These are phyloP conservation scores for Verticillium dahliae DNA, from an alignment of 2,329 filamentous ascomycete species.

Conservation along the genomic window DNA sequence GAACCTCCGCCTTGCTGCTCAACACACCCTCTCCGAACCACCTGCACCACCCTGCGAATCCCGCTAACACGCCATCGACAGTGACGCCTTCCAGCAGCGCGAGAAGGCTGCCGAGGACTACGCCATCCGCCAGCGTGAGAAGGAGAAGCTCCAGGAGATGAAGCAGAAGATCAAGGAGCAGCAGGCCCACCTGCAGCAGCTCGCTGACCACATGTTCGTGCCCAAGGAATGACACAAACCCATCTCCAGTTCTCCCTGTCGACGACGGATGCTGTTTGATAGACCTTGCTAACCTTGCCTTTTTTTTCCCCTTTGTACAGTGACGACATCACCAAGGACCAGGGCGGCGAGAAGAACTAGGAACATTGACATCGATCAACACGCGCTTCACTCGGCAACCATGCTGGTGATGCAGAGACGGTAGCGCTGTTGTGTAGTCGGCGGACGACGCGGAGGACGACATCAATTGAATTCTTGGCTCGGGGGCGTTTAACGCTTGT, in stretches of 20 bases:
- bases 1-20: background rate
- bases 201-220: constrained; percentile 79
- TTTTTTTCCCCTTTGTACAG: constrained; percentile 32
- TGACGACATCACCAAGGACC: constrained; percentile 68
- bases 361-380: background rate
- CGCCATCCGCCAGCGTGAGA: constrained; percentile 81
- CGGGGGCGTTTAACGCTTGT: too few relatives aligned
- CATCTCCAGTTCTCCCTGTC: background rate
- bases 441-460: background rate
- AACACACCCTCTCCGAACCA: background rate
- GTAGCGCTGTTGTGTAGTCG: background rate
- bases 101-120: constrained; percentile 82
- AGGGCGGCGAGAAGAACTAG: constrained; percentile 63
- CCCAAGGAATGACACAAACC: background rate
- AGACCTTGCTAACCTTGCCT: constrained; percentile 1
- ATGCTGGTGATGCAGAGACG: background rate
- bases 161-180: constrained; percentile 70
- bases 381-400: background rate
- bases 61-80: constrained; percentile 25
- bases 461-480: too few relatives aligned
- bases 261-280: background rate
- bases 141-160: constrained; percentile 78
- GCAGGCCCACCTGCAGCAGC: constrained; percentile 74
- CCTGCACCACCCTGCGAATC: background rate
- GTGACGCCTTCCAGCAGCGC: constrained; percentile 88